Evolutionary conservation across 805 yeast genomes (phyloP).

Genomic region (Pichia californica): DNA sequence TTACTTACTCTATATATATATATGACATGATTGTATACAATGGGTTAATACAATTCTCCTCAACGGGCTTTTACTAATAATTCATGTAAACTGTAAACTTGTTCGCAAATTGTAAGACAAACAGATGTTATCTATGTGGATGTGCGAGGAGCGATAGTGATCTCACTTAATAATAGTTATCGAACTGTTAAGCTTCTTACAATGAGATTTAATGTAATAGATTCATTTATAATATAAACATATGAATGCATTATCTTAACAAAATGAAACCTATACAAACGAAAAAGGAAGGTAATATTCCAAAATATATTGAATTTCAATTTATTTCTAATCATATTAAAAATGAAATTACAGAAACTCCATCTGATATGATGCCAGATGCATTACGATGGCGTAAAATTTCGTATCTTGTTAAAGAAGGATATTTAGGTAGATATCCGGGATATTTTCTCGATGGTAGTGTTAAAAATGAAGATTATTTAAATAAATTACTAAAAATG

Average conservation of each 20-base stretch:
- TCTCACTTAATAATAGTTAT: no score
- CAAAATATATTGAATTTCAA: constrained; percentile 6
- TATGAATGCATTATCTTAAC: no score
- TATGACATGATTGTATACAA: constrained; percentile 6
- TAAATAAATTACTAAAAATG: constrained; percentile 2
- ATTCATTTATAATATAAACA: no score
- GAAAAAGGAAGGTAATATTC: not conserved
- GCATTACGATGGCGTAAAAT: constrained; percentile 9
- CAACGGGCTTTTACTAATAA: constrained; percentile 11
- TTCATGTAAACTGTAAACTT: no score
- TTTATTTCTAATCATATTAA: constrained; percentile 1
- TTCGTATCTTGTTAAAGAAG: not conserved
- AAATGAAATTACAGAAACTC: not conserved
- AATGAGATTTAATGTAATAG: no score
- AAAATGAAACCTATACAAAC: not conserved
- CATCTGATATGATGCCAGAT: not conserved
- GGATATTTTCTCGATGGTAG: constrained; percentile 4
- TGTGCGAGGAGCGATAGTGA: no score
- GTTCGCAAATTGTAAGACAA: no score
- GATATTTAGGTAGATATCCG: constrained; percentile 9
- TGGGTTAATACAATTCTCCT: constrained; percentile 12
- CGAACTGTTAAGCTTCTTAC: no score
- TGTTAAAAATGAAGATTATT: constrained; percentile 2
- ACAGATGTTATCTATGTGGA: no score
- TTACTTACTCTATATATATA: not conserved